Percentiles rank a stretch among this genome's conserved stretches.
These are phyloP conservation scores for Begonia peltatifolia DNA, from an alignment of 306 rosid genomes.

Conservation along the genomic window DNA sequence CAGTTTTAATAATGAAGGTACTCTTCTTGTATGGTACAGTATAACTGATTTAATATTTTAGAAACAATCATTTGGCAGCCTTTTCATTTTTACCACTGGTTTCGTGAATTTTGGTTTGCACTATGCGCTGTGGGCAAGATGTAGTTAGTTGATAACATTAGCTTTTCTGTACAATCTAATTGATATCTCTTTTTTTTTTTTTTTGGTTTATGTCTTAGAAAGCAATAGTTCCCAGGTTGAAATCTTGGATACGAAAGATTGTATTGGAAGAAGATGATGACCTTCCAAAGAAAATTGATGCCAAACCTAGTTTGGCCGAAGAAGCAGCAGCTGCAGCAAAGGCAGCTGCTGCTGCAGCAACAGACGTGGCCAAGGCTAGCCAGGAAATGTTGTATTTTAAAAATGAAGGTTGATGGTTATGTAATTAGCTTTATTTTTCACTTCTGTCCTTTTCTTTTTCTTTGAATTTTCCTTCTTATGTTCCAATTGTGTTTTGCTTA, in stretches of 20 bases:
- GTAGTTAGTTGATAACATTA: conserved; percentile 4
- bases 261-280: conserved; percentile 43
- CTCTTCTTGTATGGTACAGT: background rate
- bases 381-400: conserved; percentile 57
- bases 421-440: background rate
- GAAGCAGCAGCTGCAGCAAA: conserved; percentile 77
- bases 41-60: background rate
- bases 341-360: conserved; percentile 87
- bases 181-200: background rate
- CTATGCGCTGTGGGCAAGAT: background rate
- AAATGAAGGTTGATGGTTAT: conserved; percentile 41
- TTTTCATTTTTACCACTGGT: background rate
- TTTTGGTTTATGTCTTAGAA: conserved; percentile 42
- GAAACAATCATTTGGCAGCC: background rate
- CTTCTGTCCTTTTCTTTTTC: background rate
- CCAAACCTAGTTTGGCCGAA: conserved; percentile 52
- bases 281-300: conserved; percentile 18
- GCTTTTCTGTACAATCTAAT: conserved; percentile 3
- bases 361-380: conserved; percentile 74
- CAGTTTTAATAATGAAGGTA: conserved; percentile 69
- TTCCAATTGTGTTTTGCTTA: conserved; percentile 4
- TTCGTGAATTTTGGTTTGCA: background rate
- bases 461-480: background rate
- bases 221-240: conserved; percentile 55
- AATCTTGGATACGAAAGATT: conserved; percentile 79